These are phyloP conservation scores for Penicillium corylophilum DNA, from an alignment of 2,329 filamentous ascomycete genomes.

Conservation along the genomic window DNA sequence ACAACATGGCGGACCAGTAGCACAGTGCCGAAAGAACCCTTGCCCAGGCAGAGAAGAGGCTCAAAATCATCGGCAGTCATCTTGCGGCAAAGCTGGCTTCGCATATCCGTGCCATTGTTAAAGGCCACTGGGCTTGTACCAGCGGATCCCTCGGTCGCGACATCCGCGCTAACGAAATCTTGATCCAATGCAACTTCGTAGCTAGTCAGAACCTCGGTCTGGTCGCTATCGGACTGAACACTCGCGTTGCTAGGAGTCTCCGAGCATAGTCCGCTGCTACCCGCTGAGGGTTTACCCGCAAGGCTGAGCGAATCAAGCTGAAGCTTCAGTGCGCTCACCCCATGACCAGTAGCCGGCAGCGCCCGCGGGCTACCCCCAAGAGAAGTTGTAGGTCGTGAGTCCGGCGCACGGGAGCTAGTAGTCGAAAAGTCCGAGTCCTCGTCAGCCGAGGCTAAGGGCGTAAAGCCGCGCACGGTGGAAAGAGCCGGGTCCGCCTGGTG, in stretches of 20 bases:
- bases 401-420: constrained; percentile 28
- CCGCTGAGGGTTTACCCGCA: constrained; percentile 58
- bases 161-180: constrained; percentile 73
- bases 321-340: constrained; percentile 78
- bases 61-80: constrained; percentile 93
- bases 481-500: constrained; percentile 31
- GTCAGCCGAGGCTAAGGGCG: constrained; percentile 44
- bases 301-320: constrained; percentile 78
- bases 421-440: constrained; percentile 48
- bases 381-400: constrained; percentile 18
- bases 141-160: constrained; percentile 30
- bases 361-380: constrained; percentile 47
- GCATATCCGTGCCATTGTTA: constrained; percentile 55
- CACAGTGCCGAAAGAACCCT: constrained; percentile 94
- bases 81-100: constrained; percentile 63
- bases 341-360: constrained; percentile 57
- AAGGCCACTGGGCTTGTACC: constrained; percentile 33
- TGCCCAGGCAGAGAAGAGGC: constrained; percentile 85
- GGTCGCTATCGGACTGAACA: constrained; percentile 61
- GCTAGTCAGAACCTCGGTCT: constrained; percentile 70
- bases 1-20: constrained; percentile 84
- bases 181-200: constrained; percentile 83
- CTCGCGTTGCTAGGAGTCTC: constrained; percentile 57
- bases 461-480: constrained; percentile 47
- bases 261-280: constrained; percentile 49